Conservation (phyloP, 2,329 filamentous ascomycete species). For the Raffaelea deltoideospora region DNA sequence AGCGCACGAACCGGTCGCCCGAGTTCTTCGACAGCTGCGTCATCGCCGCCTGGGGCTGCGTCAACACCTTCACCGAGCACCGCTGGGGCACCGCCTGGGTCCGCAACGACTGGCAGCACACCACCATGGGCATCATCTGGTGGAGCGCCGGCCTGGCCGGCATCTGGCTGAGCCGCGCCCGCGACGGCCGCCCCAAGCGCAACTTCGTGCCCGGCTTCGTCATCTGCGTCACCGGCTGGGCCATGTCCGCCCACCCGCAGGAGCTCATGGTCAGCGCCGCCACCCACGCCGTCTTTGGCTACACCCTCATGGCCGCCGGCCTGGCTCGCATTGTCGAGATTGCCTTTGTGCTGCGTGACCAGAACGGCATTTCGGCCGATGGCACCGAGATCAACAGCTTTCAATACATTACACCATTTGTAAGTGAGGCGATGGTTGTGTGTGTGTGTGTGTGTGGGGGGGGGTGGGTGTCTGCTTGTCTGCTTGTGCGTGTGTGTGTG, state of each 20-base stretch:
- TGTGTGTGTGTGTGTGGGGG: background rate
- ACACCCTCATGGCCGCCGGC: slow-evolving; percentile 85
- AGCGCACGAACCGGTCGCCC: slow-evolving; percentile 69
- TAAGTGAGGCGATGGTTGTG: slow-evolving; percentile 24
- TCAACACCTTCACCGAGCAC: slow-evolving; percentile 98
- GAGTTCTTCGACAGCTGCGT: slow-evolving; percentile 92
- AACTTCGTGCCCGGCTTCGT: slow-evolving; percentile 91
- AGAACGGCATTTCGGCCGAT: slow-evolving; percentile 46
- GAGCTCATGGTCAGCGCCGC: slow-evolving; percentile 69
- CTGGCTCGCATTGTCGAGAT: slow-evolving; percentile 79
- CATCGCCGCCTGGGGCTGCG: slow-evolving; percentile 88
- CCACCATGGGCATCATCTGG: slow-evolving; percentile 99
- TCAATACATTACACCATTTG: slow-evolving; percentile 38
- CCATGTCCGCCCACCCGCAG: slow-evolving; percentile 86
- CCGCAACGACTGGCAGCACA: slow-evolving; percentile 91
- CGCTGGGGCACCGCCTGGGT: slow-evolving; percentile 84
- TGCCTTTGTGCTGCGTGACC: slow-evolving; percentile 69
- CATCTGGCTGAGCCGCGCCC: slow-evolving; percentile 77
- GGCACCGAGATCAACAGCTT: slow-evolving; percentile 52
- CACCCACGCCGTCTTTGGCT: slow-evolving; percentile 82
- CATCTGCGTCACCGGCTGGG: slow-evolving; percentile 84
- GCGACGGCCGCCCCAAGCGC: slow-evolving; percentile 72
- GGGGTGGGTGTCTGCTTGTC: too few species aligned
- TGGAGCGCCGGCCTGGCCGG: slow-evolving; percentile 87
- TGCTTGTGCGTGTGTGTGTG: too few species aligned